Base-by-base conservation (phyloP, 1,284 basidiomycete species). In the Papiliotrema laurentii region DNA sequence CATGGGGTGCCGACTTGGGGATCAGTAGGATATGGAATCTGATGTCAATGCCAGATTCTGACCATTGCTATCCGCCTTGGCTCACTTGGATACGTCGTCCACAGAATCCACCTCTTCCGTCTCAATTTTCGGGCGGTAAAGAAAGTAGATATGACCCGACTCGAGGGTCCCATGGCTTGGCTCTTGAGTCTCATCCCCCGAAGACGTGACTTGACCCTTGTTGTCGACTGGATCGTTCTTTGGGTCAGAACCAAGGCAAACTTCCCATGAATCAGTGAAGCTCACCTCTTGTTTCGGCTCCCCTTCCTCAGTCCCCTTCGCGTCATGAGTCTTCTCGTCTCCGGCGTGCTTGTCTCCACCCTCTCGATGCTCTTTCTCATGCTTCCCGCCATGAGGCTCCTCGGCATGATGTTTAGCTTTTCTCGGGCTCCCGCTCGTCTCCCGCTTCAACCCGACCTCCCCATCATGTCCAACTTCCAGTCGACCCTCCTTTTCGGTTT, bases 41-140 rank as follows among this genome's bases (percentile, higher is more conserved):
- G 40, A 10, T 5, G 21, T 47, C 36, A 49, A 38, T 38, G 5
- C 30, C 25, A 10, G 35, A n/a, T n/a, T n/a, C n/a, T n/a, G n/a
- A n/a, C n/a, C n/a, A n/a, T n/a, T n/a, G n/a, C n/a, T n/a, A n/a
- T n/a, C n/a, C n/a, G n/a, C n/a, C n/a, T n/a, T 4, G 31, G 14
- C 57, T 47, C 27, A 66, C 55, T 81, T 80, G 49, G 77, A 76
- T 31, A 84, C 76, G 55, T 84, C 82, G 60, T 83, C 81, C 21
- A 84, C 56, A 2, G 78, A 80, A 9, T 79, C 67, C 0, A 76
- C 79, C 56, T 82, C 78, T 42, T 82, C 78, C 7, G 43, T 53
- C 59, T 83, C 75, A 30, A 85, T 81, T 42, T 80, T 79, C 0
- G 83, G 83, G 10, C 82, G 78, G 61, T 83, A 85, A 63, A 84